Evolutionary conservation across 352 stramenopile genomes (phyloP).

Genomic region (Elongisporangium senticosum): DNA sequence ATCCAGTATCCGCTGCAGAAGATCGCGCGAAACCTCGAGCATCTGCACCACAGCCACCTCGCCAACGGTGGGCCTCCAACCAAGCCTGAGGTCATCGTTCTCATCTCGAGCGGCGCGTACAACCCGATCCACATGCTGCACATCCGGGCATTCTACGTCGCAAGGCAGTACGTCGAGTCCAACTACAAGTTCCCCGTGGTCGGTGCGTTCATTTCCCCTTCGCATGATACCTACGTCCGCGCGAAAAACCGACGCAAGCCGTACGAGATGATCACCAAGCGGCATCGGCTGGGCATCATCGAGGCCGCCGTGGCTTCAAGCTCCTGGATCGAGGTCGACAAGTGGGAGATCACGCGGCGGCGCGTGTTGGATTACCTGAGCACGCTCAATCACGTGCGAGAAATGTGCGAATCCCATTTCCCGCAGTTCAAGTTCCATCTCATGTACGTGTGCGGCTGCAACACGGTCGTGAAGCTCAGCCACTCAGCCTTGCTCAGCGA

Average conservation of each 20-base stretch:
- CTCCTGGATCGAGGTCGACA: conserved; percentile 82
- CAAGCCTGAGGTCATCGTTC: conserved; percentile 55
- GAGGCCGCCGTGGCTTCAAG: conserved; percentile 60
- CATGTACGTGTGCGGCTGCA: conserved; percentile 75
- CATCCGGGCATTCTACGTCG: conserved; percentile 70
- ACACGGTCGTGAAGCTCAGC: conserved; percentile 75
- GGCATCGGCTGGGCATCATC: conserved; percentile 55
- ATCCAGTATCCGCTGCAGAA: conserved; percentile 75
- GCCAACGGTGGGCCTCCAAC: neutral
- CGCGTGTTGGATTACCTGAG: conserved; percentile 74
- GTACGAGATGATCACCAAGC: conserved; percentile 74
- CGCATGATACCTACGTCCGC: conserved; percentile 68
- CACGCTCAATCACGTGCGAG: conserved; percentile 59
- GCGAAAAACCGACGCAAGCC: conserved; percentile 64
- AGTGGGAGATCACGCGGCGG: conserved; percentile 74
- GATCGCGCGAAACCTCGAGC: conserved; percentile 57
- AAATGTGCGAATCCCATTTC: conserved; percentile 75
- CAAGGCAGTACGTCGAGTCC: conserved; percentile 64
- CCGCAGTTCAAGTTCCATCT: conserved; percentile 53
- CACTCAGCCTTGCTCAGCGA: conserved; percentile 60
- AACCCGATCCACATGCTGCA: conserved; percentile 80
- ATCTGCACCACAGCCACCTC: conserved; percentile 14
- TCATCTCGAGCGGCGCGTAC: conserved; percentile 71
- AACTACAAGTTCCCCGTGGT: conserved; percentile 80
- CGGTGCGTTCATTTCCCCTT: conserved; percentile 71